phyloP scores from a whole-genome alignment of 495 filamentous ascomycete species.

The Penicillium daleae region DNA sequence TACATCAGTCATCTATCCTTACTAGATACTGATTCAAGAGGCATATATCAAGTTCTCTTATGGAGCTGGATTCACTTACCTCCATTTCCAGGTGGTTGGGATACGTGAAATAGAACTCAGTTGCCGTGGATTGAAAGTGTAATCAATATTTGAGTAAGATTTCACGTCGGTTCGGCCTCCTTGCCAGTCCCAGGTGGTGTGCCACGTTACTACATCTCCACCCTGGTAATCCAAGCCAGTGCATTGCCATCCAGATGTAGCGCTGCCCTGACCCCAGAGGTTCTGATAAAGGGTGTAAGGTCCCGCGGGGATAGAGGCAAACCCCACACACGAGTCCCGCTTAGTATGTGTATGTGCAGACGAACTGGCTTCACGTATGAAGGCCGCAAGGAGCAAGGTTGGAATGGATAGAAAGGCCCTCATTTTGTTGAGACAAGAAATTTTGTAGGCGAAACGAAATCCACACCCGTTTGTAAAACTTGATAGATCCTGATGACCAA shows the following conservation, averaged over 20 bases:
- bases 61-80: not conserved
- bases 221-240: conserved; percentile 24
- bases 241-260: conserved; percentile 54
- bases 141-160: conserved; percentile 52
- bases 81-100: conserved; percentile 32
- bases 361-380: not conserved
- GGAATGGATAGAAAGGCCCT: not conserved
- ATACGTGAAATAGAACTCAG: conserved; percentile 46
- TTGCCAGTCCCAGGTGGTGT: conserved; percentile 53
- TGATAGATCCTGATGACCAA: no score
- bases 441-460: no score
- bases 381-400: not conserved
- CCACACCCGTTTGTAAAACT: no score
- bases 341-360: not conserved
- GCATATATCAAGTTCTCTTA: no score
- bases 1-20: not conserved
- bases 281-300: conserved; percentile 35
- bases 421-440: no score
- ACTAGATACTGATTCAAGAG: no score
- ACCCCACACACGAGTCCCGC: not conserved
- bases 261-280: conserved; percentile 39
- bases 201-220: conserved; percentile 46
- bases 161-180: conserved; percentile 49
- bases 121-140: conserved; percentile 35
- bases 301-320: not conserved